These are phyloP conservation scores for Magnusiomyces suaveolens DNA, from an alignment of 1,139 yeast genomes.

Conservation along the genomic window DNA sequence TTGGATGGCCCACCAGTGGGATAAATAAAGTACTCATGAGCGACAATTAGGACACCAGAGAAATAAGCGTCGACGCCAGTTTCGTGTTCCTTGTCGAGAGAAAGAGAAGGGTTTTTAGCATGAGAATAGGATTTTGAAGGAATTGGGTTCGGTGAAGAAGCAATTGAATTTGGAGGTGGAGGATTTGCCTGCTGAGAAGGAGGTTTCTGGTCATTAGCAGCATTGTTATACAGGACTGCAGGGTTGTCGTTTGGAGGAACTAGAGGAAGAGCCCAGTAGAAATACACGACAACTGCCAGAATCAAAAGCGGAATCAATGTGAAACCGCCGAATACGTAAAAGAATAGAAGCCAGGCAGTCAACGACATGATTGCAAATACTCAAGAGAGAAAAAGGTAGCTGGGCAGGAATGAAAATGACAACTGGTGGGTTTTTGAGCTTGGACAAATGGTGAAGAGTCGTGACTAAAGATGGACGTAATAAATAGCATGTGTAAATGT, in stretches of 20 bases:
- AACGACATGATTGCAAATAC: neutral
- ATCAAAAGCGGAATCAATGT: constrained; percentile 59
- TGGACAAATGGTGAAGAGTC: no score
- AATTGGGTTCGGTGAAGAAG: neutral
- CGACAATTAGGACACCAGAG: constrained; percentile 76
- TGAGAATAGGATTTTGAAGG: neutral
- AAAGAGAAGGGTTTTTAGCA: constrained; percentile 8
- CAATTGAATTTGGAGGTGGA: neutral
- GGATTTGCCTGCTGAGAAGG: neutral
- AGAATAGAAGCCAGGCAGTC: constrained; percentile 25
- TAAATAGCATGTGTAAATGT: no score
- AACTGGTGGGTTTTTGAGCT: neutral
- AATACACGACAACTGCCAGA: constrained; percentile 29
- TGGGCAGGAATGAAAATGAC: neutral
- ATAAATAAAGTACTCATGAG: constrained; percentile 57
- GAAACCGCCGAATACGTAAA: constrained; percentile 65
- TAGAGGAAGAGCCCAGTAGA: constrained; percentile 32
- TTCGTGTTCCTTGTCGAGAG: constrained; percentile 42
- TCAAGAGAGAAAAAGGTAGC: neutral
- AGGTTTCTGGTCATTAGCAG: neutral
- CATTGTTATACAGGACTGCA: neutral
- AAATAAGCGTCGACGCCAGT: constrained; percentile 58
- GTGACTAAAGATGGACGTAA: no score
- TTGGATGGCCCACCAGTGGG: constrained; percentile 29
- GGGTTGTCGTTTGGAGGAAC: constrained; percentile 23